A percentile compares a stretch with the other conserved stretches of the same genome.
These are phyloP conservation scores for Alternaria ethzedia DNA, from an alignment of 2,329 filamentous ascomycete species.

Conservation along the genomic window DNA sequence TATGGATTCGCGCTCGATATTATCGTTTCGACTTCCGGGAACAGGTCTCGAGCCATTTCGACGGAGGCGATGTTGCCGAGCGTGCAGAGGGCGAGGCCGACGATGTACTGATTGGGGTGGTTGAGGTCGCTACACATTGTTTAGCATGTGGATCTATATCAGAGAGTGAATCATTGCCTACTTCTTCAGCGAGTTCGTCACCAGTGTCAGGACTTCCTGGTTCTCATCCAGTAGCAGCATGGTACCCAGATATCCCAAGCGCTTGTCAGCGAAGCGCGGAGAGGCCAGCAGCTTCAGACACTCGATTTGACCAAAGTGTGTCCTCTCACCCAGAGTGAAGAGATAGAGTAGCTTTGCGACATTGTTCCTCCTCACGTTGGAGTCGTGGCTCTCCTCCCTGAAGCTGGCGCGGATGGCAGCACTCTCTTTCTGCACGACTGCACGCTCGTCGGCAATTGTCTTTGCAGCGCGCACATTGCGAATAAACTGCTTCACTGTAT, in stretches of 20 bases:
- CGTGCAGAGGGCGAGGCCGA: conserved; percentile 93
- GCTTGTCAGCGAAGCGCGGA: conserved; percentile 96
- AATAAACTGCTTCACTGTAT: conserved; percentile 97
- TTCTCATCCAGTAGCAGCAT: conserved; percentile 98
- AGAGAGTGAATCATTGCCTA: conserved; percentile 52
- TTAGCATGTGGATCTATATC: conserved; percentile 16
- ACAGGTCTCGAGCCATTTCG: conserved; percentile 97
- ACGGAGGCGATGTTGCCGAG: conserved; percentile 97
- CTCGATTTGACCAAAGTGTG: conserved; percentile 99
- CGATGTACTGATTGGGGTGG: conserved; percentile 98
- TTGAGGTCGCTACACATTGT: conserved; percentile 77
- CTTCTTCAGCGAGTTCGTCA: conserved; percentile 98
- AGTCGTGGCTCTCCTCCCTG: conserved; percentile 93
- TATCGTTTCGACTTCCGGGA: conserved; percentile 92
- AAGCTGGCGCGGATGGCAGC: conserved; percentile 97
- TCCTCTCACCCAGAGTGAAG: conserved; percentile 95
- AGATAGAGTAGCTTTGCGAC: conserved; percentile 98
- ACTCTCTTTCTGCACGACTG: conserved; percentile 98
- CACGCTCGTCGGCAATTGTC: conserved; percentile 97
- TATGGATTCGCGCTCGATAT: conserved; percentile 97
- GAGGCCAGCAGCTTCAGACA: conserved; percentile 97
- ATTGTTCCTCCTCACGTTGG: conserved; percentile 93
- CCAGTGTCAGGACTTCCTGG: conserved; percentile 94
- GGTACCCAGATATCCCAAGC: conserved; percentile 91
- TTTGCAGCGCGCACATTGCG: conserved; percentile 98